Evolutionary conservation across 345 rosid genomes (phyloP).

Genomic region (Eucalyptus caleyi): DNA sequence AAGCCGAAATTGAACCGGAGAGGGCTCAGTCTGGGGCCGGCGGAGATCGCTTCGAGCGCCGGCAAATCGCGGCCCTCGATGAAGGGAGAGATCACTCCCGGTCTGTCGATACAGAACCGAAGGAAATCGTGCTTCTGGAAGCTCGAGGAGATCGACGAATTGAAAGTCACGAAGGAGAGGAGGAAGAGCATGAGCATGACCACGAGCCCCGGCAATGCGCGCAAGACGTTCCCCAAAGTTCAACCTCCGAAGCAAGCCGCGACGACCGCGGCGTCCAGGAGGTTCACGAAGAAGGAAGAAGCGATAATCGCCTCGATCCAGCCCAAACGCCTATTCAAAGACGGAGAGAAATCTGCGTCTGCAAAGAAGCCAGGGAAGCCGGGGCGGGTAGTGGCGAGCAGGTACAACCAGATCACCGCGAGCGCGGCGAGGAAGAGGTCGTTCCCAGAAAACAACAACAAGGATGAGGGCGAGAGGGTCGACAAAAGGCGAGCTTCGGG

Average conservation of each 20-base stretch:
- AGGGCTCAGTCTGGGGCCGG: slow-evolving; percentile 85
- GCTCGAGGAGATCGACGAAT: slow-evolving; percentile 70
- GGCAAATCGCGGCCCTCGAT: slow-evolving; percentile 18
- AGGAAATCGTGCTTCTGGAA: slow-evolving; percentile 89
- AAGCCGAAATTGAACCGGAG: slow-evolving; percentile 38
- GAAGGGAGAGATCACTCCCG: slow-evolving; percentile 49
- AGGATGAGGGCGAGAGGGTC: slow-evolving; percentile 36
- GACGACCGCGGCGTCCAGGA: slow-evolving; percentile 53
- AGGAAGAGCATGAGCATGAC: slow-evolving; percentile 68
- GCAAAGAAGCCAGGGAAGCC: slow-evolving; percentile 46
- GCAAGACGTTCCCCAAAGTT: slow-evolving; percentile 34
- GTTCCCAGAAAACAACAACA: slow-evolving; percentile 50
- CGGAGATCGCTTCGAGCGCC: slow-evolving; percentile 53
- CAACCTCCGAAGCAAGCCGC: slow-evolving; percentile 50
- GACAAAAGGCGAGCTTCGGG: slow-evolving; percentile 55
- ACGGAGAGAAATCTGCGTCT: slow-evolving; percentile 49
- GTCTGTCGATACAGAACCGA: slow-evolving; percentile 52
- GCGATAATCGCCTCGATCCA: slow-evolving; percentile 38
- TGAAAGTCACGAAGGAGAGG: slow-evolving; percentile 45
- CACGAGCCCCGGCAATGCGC: slow-evolving; percentile 51
- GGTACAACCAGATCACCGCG: slow-evolving; percentile 39
- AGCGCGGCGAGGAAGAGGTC: slow-evolving; percentile 47
- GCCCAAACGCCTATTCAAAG: slow-evolving; percentile 77
- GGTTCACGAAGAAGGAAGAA: slow-evolving; percentile 63
- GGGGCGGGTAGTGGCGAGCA: slow-evolving; percentile 67